phyloP scores from a whole-genome alignment of 2,329 filamentous ascomycete genomes.

The Colletotrichum lupini region DNA sequence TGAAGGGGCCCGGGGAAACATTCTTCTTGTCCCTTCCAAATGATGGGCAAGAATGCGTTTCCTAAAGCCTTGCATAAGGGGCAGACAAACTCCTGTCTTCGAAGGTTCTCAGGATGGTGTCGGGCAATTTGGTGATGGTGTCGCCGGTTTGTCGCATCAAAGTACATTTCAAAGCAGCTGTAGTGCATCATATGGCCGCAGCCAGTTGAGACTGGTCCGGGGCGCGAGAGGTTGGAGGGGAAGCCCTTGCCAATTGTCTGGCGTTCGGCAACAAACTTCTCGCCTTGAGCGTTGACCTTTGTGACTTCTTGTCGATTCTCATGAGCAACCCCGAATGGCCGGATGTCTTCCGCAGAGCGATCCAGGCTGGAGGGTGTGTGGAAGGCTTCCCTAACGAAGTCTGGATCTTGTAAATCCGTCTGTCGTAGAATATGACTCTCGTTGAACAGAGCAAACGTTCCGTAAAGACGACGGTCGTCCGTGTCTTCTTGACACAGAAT shows the following conservation, averaged over 20 bases:
- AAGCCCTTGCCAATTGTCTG: conserved; percentile 93
- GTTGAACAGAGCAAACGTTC: conserved; percentile 90
- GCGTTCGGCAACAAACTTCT: conserved; percentile 77
- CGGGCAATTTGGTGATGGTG: conserved; percentile 94
- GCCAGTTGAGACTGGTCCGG: conserved; percentile 86
- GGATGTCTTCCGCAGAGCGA: conserved; percentile 81
- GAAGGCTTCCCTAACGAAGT: conserved; percentile 85
- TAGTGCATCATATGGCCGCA: conserved; percentile 99
- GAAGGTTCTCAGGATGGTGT: conserved; percentile 87
- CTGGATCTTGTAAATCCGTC: conserved; percentile 83
- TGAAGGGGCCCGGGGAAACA: conserved; percentile 80
- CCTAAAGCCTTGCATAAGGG: conserved; percentile 96
- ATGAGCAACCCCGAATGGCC: conserved; percentile 90
- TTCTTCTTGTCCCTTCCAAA: conserved; percentile 94
- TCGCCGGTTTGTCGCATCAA: conserved; percentile 82
- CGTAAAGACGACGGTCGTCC: conserved; percentile 87
- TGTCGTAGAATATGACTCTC: conserved; percentile 89
- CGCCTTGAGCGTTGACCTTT: conserved; percentile 79
- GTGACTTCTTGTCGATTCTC: conserved; percentile 84
- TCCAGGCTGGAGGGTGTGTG: conserved; percentile 86
- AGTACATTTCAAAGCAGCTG: conserved; percentile 92
- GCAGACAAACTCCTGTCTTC: conserved; percentile 90
- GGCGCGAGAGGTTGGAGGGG: conserved; percentile 71
- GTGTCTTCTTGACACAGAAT: conserved; percentile 98
- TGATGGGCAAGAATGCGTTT: conserved; percentile 92